Evolutionary conservation across 2,329 filamentous ascomycete genomes (phyloP).

Genomic region (Dactylellina sp.): DNA sequence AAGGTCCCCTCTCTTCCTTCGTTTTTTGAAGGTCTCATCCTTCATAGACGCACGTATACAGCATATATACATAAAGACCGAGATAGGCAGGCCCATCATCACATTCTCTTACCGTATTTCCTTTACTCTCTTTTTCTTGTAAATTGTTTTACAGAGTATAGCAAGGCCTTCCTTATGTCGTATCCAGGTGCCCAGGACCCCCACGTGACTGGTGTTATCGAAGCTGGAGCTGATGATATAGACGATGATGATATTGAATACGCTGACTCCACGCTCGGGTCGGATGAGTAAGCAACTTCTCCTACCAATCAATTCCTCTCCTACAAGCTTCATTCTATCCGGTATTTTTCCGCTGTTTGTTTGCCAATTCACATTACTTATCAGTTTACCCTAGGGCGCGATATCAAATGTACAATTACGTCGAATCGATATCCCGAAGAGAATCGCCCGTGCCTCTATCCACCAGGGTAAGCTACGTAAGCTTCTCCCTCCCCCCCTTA

Average conservation of each 20-base stretch:
- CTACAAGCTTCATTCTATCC: constrained; percentile 21
- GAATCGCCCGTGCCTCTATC: constrained; percentile 48
- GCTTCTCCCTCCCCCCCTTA: constrained; percentile 24
- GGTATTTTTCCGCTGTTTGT: constrained; percentile 37
- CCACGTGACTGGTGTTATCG: constrained; percentile 55
- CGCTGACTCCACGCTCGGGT: constrained; percentile 54
- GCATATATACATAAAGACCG: constrained; percentile 24
- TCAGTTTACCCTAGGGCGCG: constrained; percentile 41
- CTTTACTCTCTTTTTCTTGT: constrained; percentile 16
- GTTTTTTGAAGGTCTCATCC: constrained; percentile 18
- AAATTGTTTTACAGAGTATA: constrained; percentile 16
- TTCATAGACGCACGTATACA: constrained; percentile 35
- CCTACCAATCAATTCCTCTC: constrained; percentile 10
- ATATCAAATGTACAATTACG: constrained; percentile 52
- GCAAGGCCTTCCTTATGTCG: constrained; percentile 54
- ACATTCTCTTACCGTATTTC: constrained; percentile 30
- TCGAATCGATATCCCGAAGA: constrained; percentile 52
- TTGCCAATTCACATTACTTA: constrained; percentile 24
- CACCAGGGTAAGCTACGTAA: constrained; percentile 50
- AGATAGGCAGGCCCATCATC: constrained; percentile 31
- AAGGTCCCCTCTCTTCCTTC: constrained; percentile 37
- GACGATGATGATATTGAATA: constrained; percentile 54
- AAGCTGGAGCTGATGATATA: constrained; percentile 56
- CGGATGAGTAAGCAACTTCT: constrained; percentile 49
- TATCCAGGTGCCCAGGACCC: constrained; percentile 55